A percentile compares a stretch with the other conserved stretches of the same genome.
phyloP scores from a whole-genome alignment of 1,284 basidiomycete genomes.

The Cutaneotrichosporon mucoides region DNA sequence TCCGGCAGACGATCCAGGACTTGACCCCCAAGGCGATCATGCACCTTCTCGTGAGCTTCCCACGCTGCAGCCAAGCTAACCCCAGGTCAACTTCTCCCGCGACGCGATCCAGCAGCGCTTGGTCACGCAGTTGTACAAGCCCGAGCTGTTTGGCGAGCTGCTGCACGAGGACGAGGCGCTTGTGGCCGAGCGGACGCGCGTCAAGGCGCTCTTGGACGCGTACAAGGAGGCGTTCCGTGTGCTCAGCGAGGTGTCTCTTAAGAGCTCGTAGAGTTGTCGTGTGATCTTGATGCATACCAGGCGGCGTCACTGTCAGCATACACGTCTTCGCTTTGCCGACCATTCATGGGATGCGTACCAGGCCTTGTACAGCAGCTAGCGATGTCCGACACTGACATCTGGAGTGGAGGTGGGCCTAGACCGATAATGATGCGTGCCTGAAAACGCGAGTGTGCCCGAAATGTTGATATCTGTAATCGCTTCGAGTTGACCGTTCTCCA shows the following conservation, averaged over 20 bases:
- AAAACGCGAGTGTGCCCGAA: neutral
- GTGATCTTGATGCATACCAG: conserved; percentile 1
- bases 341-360: no score
- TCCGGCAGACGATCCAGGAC: conserved; percentile 94
- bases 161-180: conserved; percentile 94
- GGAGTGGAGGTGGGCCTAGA: no score
- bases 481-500: neutral
- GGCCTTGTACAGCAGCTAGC: no score
- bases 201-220: conserved; percentile 91
- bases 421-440: neutral
- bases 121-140: conserved; percentile 89
- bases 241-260: conserved; percentile 47
- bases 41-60: conserved; percentile 56
- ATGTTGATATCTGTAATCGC: neutral
- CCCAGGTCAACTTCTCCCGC: conserved; percentile 88
- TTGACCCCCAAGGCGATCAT: conserved; percentile 95
- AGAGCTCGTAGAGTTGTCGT: conserved; percentile 30
- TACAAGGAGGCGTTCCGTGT: conserved; percentile 93
- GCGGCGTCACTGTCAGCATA: neutral
- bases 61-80: no score
- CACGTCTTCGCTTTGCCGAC: neutral
- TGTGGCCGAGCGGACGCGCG: conserved; percentile 85
- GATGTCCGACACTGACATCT: no score
- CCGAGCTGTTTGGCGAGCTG: conserved; percentile 83
- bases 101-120: conserved; percentile 94